Evolutionary conservation across 164 flowering plant genomes (phyloP), one percentile per base, ranked within the genome.

Genomic region (Stephania yunnanensis): DNA sequence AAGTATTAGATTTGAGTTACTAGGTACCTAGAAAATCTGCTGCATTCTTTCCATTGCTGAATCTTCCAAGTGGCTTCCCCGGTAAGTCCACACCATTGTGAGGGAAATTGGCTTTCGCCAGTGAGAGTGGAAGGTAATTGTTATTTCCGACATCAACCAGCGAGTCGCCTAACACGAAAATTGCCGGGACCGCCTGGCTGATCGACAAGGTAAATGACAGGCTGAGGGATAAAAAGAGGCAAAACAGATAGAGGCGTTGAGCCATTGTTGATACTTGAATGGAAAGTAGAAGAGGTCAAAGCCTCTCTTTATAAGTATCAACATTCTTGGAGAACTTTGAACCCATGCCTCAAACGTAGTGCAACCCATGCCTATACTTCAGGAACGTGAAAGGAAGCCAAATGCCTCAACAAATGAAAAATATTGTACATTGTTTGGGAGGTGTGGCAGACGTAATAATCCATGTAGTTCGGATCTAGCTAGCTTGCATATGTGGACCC

Each of bases 141-240:
- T 92, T 94, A 87, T 89, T 94, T 22, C 97, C 97, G 2, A 90
- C 98, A 52, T 94, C 98, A 4, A 85, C 89, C 6, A 89, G 70
- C 0, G 95, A 93, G 80, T 93, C 98, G 69, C 98, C 98, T 44
- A 93, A 87, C 67, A 89, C 84, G 55, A 80, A 94, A 36, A 85
- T 9, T 0, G 89, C 95, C 13, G 91, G 90, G 50, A 85, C 92
- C 72, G 25, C 31, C 66, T 78, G 79, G 64, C 79, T 85, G 25
- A 80, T 69, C 19, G 86, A 72, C 44, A 17, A 30, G 19, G 36
- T 63, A 67, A 72, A 44, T 44, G 68, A 12, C 29, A 66, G 31
- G 53, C 12, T 12, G 12, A 78, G 66, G 76, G 20, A 42, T 72
- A 74, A 15, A 12, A 55, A 66, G 68, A 65, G 17, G 25, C 22